Base-by-base conservation (phyloP, 1,284 basidiomycete genomes). In the Rhizopogon hawkerae region DNA sequence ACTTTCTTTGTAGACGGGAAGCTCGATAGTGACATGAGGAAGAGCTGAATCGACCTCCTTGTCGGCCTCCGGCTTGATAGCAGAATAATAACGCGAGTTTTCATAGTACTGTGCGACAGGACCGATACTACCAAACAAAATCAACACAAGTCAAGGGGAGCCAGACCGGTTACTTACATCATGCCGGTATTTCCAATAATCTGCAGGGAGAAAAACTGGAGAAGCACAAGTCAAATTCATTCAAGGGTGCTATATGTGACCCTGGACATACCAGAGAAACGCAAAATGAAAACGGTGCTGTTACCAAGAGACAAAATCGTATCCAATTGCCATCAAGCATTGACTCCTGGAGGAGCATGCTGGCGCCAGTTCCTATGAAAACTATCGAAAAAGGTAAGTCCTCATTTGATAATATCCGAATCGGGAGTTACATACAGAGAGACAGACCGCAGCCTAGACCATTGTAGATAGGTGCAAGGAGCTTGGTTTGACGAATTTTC, bases 1-100 rank as follows among this genome's bases (percentile, higher is more conserved):
- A 58, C 76, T 83, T 66, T 85, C 85, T 65, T 86, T 86, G 69
- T 86, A 88, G 3, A 87, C 85, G 0, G 85, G 85, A 68, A 87
- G 75, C 62, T 85, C 78, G 51, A 86, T 72, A 1, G 83, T 83
- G 47, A 88, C 71, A 61, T 86, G 84, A 0, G 84, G 84, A 3
- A 86, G 69, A 43, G 65, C 68, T 3, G 65, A 55, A 56, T 84
- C 81, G 33, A 82, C 69, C 5, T 73, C 73, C 38, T 73, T 72
- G 59, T 81, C 81, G 2, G 78, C 68, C 18, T 64, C 69, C 0
- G 81, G 78, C 33, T 66, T 69, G 46, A 77, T 58, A 13, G 81
- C 81, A 2, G 79, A 82, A 61, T 84, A 85, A 62, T 81, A 85
- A 46, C 71, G 73, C 0, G 79, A 82, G 66, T 85, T 85, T 64